Base-by-base conservation (phyloP, 2,329 filamentous ascomycete genomes). In the Stagonosporopsis chrysanthemi region DNA sequence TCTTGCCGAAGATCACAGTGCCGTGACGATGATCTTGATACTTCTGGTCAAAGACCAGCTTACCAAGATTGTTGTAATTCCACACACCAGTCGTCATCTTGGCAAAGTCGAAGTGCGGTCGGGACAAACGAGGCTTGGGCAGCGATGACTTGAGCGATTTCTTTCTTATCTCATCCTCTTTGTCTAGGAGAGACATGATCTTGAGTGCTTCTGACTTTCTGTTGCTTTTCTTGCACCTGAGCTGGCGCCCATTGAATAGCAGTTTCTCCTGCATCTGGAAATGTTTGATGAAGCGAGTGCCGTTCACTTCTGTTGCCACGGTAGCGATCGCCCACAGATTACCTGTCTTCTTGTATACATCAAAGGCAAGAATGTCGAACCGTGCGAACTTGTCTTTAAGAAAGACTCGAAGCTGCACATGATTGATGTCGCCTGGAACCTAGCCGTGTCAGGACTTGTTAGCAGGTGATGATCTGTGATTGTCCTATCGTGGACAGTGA, bases 311-410 rank as follows among this genome's bases (percentile, higher is more conserved):
- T 51, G 77, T 72, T 1, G 81, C 75, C 22, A 86, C 77, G 0
- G 82, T 83, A 38, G 86, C 60, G 12, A 72, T 75, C 0, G 79
- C 84, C 60, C 75, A 77, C 12, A 52, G 5, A 0, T 52, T 50
- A 17, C 57, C 61, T 58, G 24, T 66, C 4, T 74, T 67, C 60
- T 84, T 84, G 29, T 79, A 73, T 42, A 78, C 78, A 42, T 81
- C 71, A 59, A 77, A 83, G 28, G 72, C 67, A 4, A 72, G 48
- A 52, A 84, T 79, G 1, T 69, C 70, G 7, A 81, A 75, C 1
- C 66, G 54, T 6, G 50, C 58, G 6, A 85, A 68, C 14, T 71
- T 67, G 0, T 72, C 69, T 17, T 70, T 67, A 14, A 85, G 75
- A 43, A 76, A 79, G 0, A 74, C 62, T 15, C 71, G 68, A 11